phyloP scores from a whole-genome alignment of 257 asterid genomes.

The Fraxinus cuspidata region DNA sequence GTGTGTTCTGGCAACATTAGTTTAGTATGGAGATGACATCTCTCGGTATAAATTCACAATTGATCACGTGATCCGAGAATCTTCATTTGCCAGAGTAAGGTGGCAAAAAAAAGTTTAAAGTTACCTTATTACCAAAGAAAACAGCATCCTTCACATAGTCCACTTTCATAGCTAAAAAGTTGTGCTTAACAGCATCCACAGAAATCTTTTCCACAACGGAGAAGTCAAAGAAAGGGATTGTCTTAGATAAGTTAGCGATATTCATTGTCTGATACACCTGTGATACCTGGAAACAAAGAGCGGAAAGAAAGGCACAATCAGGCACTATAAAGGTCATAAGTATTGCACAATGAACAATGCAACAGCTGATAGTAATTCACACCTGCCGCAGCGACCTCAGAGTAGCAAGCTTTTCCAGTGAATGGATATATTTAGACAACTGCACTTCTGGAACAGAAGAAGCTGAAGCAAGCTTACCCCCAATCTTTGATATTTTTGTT shows the following conservation, averaged over 20 bases:
- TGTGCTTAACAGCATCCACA: conserved; percentile 78
- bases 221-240: conserved; percentile 78
- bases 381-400: conserved; percentile 91
- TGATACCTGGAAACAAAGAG: conserved; percentile 59
- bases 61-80: background rate
- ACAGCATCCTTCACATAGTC: conserved; percentile 77
- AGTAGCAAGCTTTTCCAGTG: conserved; percentile 79
- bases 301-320: background rate
- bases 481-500: conserved; percentile 69
- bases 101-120: background rate
- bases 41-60: background rate
- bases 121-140: conserved; percentile 80
- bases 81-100: background rate
- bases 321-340: background rate
- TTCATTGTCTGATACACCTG: conserved; percentile 81
- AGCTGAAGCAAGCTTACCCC: conserved; percentile 74
- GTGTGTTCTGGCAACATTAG: background rate
- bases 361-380: conserved; percentile 3
- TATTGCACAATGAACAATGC: background rate
- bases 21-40: background rate
- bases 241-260: conserved; percentile 61
- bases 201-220: conserved; percentile 76
- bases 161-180: conserved; percentile 71
- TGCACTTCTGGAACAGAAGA: conserved; percentile 75
- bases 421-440: conserved; percentile 62